Evolutionary conservation across 257 asterid genomes (phyloP).

Genomic region (Striga asiatica): DNA sequence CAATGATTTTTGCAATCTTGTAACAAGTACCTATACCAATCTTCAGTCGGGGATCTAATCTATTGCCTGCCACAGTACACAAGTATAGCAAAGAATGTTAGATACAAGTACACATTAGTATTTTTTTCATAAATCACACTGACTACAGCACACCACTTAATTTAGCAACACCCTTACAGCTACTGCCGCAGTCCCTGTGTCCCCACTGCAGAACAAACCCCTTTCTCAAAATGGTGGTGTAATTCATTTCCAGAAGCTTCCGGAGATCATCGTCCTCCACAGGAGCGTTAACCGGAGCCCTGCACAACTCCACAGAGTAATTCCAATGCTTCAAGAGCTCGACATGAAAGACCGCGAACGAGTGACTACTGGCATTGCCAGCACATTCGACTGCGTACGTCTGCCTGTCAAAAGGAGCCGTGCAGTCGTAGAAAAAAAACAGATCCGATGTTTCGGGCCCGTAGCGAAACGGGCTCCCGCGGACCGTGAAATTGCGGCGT

Average conservation of each 20-base stretch:
- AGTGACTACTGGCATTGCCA: constrained; percentile 21
- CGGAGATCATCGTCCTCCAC: constrained; percentile 15
- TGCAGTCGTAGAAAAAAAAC: constrained; percentile 41
- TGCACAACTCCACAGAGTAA: constrained; percentile 27
- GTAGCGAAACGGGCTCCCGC: constrained; percentile 31
- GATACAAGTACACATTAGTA: not conserved
- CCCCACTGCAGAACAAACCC: constrained; percentile 41
- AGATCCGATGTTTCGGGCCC: constrained; percentile 43
- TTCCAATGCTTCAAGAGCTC: constrained; percentile 28
- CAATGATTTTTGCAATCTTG: no score
- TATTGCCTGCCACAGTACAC: constrained; percentile 17
- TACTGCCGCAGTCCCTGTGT: constrained; percentile 13
- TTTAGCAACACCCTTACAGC: constrained; percentile 29
- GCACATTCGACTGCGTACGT: constrained; percentile 33
- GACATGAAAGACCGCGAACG: constrained; percentile 37
- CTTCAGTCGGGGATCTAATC: constrained; percentile 22
- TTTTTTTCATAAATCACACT: not conserved
- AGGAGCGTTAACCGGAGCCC: constrained; percentile 24
- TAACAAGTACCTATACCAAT: constrained; percentile 33
- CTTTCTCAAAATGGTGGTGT: constrained; percentile 20
- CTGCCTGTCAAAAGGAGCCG: constrained; percentile 23
- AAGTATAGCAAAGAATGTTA: not conserved
- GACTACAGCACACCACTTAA: no score
- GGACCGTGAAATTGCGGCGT: constrained; percentile 20
- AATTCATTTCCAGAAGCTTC: constrained; percentile 24